Conservation (phyloP, 1,284 basidiomycete species). For the Malassezia japonica region DNA sequence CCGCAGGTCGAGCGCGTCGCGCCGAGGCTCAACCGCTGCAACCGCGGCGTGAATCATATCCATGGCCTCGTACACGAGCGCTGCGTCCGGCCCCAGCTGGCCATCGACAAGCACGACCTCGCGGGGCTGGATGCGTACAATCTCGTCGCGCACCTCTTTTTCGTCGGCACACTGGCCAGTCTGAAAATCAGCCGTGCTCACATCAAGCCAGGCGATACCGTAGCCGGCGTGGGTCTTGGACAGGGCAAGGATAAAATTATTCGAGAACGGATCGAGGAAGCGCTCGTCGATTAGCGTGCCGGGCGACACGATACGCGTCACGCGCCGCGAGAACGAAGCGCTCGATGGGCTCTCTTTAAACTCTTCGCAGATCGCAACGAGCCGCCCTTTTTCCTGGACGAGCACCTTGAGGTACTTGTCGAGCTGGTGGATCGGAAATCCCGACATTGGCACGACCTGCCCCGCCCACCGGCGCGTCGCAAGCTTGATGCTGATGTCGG, state of each 20-base stretch:
- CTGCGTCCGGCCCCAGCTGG: conserved; percentile 2
- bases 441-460: conserved; percentile 39
- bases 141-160: conserved; percentile 32
- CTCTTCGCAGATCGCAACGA: conserved; percentile 45
- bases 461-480: conserved; percentile 35
- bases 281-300: conserved; percentile 46
- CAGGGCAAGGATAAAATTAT: conserved; percentile 39
- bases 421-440: conserved; percentile 41
- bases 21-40: background rate
- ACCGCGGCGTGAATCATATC: background rate
- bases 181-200: conserved; percentile 43
- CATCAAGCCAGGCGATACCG: conserved; percentile 44
- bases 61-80: conserved; percentile 17
- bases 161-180: conserved; percentile 28
- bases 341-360: conserved; percentile 21
- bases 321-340: conserved; percentile 20
- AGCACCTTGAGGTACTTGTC: conserved; percentile 45
- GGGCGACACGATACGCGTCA: conserved; percentile 36
- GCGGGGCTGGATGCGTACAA: conserved; percentile 32
- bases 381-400: conserved; percentile 33
- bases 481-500: conserved; percentile 35
- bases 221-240: conserved; percentile 1
- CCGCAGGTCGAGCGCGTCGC: background rate
- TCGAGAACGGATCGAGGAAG: conserved; percentile 41
- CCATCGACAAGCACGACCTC: conserved; percentile 34